Conservation (phyloP, 2,329 filamentous ascomycete genomes). For the Fusarium guadeloupense region DNA sequence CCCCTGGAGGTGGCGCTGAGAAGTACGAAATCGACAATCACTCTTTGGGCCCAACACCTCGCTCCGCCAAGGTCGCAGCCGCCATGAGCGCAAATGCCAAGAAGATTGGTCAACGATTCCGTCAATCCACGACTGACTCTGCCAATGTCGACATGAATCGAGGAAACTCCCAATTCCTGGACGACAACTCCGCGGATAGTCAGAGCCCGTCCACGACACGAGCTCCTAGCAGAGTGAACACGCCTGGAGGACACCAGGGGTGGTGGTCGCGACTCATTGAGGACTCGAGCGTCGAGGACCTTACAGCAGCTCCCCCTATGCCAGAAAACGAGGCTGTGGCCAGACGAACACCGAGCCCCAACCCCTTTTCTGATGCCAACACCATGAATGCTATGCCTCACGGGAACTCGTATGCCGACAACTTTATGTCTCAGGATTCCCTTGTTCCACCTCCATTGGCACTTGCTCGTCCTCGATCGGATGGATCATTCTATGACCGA, state of each 20-base stretch:
- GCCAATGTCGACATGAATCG: slow-evolving; percentile 61
- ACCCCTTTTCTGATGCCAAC: slow-evolving; percentile 55
- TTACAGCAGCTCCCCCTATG: slow-evolving; percentile 40
- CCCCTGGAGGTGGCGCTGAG: slow-evolving; percentile 13
- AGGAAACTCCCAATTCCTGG: slow-evolving; percentile 63
- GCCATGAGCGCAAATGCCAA: slow-evolving; percentile 45
- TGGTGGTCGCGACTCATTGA: slow-evolving; percentile 58
- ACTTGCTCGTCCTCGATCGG: slow-evolving; percentile 37
- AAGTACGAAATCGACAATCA: slow-evolving; percentile 51
- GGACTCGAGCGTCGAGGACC: slow-evolving; percentile 52
- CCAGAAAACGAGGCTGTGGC: slow-evolving; percentile 26
- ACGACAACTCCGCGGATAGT: slow-evolving; percentile 49
- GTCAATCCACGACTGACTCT: slow-evolving; percentile 38
- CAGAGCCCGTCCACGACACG: slow-evolving; percentile 48
- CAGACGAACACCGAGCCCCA: slow-evolving; percentile 29
- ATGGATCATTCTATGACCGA: slow-evolving; percentile 59
- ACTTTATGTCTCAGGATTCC: slow-evolving; percentile 52
- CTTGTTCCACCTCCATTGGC: slow-evolving; percentile 52
- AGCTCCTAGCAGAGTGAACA: slow-evolving; percentile 12
- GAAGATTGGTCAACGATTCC: slow-evolving; percentile 37
- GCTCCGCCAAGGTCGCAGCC: slow-evolving; percentile 47
- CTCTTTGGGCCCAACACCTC: slow-evolving; percentile 60
- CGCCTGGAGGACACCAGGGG: slow-evolving; percentile 42
- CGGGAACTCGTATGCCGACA: slow-evolving; percentile 52
- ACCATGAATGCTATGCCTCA: slow-evolving; percentile 50